These are phyloP conservation scores for Blastobotrys attinorum DNA, from an alignment of 805 yeast species.

Conservation along the genomic window DNA sequence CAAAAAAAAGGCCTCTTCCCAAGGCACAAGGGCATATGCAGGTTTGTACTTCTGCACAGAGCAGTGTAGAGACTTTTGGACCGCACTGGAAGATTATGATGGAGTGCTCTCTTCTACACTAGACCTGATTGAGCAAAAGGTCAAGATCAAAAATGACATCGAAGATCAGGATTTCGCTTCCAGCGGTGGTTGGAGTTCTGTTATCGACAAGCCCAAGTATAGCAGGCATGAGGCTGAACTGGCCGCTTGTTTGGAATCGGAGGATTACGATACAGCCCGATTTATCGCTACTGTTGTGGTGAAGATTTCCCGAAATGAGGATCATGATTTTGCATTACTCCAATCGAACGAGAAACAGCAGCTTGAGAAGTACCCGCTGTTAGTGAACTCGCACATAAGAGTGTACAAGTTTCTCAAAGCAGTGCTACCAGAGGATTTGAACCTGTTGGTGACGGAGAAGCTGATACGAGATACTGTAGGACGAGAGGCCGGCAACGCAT, in stretches of 20 bases:
- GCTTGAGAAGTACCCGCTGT: conserved; percentile 38
- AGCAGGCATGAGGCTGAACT: conserved; percentile 33
- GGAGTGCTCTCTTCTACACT: conserved; percentile 31
- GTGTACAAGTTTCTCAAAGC: conserved; percentile 42
- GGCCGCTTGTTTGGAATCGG: conserved; percentile 45
- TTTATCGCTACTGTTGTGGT: conserved; percentile 33
- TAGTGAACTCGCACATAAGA: conserved; percentile 39
- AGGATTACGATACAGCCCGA: conserved; percentile 45
- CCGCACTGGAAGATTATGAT: conserved; percentile 28
- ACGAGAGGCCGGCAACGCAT: conserved; percentile 56
- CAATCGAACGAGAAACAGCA: conserved; percentile 48
- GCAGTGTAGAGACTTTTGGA: conserved; percentile 36
- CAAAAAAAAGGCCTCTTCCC: no score
- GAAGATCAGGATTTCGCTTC: conserved; percentile 4
- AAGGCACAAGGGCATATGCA: conserved; percentile 29
- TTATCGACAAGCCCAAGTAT: conserved; percentile 17
- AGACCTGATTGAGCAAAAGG: conserved; percentile 24
- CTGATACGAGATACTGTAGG: conserved; percentile 44
- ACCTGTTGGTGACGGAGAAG: conserved; percentile 34
- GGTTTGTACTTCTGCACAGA: conserved; percentile 50
- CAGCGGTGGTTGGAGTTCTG: no score
- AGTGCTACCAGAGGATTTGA: conserved; percentile 27
- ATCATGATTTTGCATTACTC: conserved; percentile 32
- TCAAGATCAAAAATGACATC: not conserved
- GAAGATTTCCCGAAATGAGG: conserved; percentile 10